Percentiles rank a stretch among this genome's conserved stretches.
These are phyloP conservation scores for Fusarium pseudoanthophilum DNA, from an alignment of 2,329 filamentous ascomycete species.

Conservation along the genomic window DNA sequence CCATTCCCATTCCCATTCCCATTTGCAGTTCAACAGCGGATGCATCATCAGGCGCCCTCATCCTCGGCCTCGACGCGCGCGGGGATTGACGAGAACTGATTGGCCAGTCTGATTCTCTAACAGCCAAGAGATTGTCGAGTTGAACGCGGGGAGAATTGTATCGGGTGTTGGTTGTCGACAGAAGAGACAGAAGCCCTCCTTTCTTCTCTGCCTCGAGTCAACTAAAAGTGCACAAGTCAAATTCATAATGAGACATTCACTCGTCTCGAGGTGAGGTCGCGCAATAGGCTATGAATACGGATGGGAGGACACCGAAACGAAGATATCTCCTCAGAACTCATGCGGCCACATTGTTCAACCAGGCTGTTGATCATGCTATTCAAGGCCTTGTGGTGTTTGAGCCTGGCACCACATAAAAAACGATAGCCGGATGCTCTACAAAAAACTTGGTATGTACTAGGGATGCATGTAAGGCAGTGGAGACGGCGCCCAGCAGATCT, in stretches of 20 bases:
- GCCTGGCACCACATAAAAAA: background rate
- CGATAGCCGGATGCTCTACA: slow-evolving; percentile 5
- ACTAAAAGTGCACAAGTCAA: background rate
- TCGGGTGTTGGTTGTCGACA: slow-evolving; percentile 2
- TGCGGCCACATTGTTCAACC: slow-evolving; percentile 18
- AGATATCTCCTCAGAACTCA: slow-evolving; percentile 3
- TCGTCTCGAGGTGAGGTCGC: slow-evolving; percentile 23
- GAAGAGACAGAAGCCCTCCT: background rate
- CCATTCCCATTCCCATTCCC: background rate
- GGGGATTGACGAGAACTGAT: slow-evolving; percentile 6
- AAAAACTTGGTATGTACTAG: slow-evolving; percentile 11
- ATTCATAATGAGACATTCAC: slow-evolving; percentile 12
- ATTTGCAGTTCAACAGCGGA: slow-evolving; percentile 6
- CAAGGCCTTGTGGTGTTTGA: slow-evolving; percentile 3
- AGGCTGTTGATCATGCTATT: slow-evolving; percentile 25
- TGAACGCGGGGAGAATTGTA: slow-evolving; percentile 10
- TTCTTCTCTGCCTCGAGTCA: background rate
- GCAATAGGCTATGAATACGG: background rate
- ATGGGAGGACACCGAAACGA: background rate
- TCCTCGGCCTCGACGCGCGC: slow-evolving; percentile 27
- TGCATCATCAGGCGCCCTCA: slow-evolving; percentile 22
- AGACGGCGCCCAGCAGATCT: slow-evolving; percentile 28
- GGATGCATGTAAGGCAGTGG: slow-evolving; percentile 21
- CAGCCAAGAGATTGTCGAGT: background rate
- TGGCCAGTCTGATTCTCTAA: background rate